These are phyloP conservation scores for Tubosaeta sp. DNA, from an alignment of 768 basidiomycete species.

Conservation along the genomic window DNA sequence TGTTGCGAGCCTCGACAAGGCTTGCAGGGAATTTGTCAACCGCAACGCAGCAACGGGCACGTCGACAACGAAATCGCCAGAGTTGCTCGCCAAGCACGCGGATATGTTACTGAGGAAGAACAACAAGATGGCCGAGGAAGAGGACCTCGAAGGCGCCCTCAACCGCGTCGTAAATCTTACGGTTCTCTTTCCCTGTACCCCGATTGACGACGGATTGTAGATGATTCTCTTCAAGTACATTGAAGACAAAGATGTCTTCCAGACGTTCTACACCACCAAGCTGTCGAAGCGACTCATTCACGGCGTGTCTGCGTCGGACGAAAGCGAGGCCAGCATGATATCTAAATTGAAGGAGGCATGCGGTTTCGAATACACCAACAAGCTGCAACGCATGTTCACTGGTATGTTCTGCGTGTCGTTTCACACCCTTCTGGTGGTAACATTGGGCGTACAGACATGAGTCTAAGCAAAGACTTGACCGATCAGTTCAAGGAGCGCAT, in stretches of 20 bases:
- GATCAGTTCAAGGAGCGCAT: slow-evolving; percentile 93
- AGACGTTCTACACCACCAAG: slow-evolving; percentile 94
- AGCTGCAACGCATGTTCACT: slow-evolving; percentile 95
- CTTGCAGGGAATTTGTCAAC: slow-evolving; percentile 94
- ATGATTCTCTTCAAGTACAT: slow-evolving; percentile 98
- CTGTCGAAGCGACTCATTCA: slow-evolving; percentile 90
- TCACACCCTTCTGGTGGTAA: background rate
- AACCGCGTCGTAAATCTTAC: slow-evolving; percentile 73
- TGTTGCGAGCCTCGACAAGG: slow-evolving; percentile 89
- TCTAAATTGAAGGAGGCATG: slow-evolving; percentile 95
- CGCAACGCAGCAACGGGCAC: slow-evolving; percentile 83
- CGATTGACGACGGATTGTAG: slow-evolving; percentile 38
- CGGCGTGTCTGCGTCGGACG: slow-evolving; percentile 88
- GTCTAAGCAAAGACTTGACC: slow-evolving; percentile 90
- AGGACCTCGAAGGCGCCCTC: slow-evolving; percentile 83
- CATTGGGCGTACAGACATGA: slow-evolving; percentile 68
- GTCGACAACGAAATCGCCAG: slow-evolving; percentile 84
- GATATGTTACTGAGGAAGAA: slow-evolving; percentile 88
- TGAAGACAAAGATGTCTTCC: slow-evolving; percentile 98
- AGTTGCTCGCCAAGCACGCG: slow-evolving; percentile 87
- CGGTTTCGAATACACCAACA: slow-evolving; percentile 95
- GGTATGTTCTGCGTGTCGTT: slow-evolving; percentile 42
- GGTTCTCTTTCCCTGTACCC: background rate
- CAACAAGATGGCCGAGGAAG: slow-evolving; percentile 93
- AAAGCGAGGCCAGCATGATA: slow-evolving; percentile 97